phyloP scores from a whole-genome alignment of 176 grass and related monocot species.

The Aegilops umbellulata region DNA sequence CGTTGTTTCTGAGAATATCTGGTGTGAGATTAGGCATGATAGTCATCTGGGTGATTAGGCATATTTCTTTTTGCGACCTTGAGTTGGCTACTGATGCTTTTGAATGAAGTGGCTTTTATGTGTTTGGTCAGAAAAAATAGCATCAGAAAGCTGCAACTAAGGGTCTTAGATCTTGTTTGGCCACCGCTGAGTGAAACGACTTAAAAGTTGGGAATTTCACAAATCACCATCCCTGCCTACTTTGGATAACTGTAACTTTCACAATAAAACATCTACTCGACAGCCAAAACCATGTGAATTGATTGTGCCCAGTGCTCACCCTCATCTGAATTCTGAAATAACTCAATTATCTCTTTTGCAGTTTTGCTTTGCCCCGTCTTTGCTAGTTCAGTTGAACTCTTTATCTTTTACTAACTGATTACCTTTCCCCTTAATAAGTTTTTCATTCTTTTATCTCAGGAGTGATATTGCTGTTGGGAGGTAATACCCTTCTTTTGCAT shows the following conservation, averaged over 20 bases:
- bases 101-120: background rate
- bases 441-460: conserved; percentile 17
- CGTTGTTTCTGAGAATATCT: conserved; percentile 12
- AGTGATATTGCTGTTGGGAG: background rate
- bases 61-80: background rate
- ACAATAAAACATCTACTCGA: background rate
- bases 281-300: background rate
- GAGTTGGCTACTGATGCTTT: background rate
- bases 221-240: background rate
- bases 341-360: background rate
- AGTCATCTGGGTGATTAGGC: background rate
- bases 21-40: background rate
- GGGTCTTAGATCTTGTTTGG: background rate
- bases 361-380: conserved; percentile 11
- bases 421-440: background rate
- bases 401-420: background rate
- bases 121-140: background rate
- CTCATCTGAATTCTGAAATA: conserved; percentile 11
- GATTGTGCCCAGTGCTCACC: background rate
- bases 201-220: conserved; percentile 3
- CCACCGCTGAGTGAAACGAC: background rate
- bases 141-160: background rate
- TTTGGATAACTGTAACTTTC: background rate
- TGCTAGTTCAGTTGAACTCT: background rate
- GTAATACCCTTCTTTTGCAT: background rate